Percentiles rank a stretch among this genome's conserved stretches.
These are phyloP conservation scores for Hortaea sp. DNA, from an alignment of 2,329 filamentous ascomycete species.

Conservation along the genomic window DNA sequence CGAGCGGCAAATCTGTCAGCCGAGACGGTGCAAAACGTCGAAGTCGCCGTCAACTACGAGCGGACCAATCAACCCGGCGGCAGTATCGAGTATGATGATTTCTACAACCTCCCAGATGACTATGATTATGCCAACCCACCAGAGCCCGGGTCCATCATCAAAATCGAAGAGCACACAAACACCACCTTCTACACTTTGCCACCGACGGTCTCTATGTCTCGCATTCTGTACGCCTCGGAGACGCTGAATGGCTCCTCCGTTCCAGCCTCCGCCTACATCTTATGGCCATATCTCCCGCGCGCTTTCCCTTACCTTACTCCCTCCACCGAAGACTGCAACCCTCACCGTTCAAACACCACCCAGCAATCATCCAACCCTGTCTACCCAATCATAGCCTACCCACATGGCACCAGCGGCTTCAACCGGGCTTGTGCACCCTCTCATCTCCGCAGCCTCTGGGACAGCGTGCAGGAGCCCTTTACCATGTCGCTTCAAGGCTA, in stretches of 20 bases:
- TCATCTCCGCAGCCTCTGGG: constrained; percentile 18
- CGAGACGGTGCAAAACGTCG: constrained; percentile 10
- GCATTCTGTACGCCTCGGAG: constrained; percentile 39
- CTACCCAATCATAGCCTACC: constrained; percentile 12
- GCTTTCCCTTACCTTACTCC: constrained; percentile 2
- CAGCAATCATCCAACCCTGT: not conserved
- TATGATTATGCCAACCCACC: constrained; percentile 4
- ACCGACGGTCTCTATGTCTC: constrained; percentile 35
- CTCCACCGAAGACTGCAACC: too few species aligned
- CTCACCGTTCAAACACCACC: too few species aligned
- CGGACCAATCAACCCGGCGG: constrained; percentile 18
- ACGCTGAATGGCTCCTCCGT: constrained; percentile 36
- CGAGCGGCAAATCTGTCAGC: constrained; percentile 9
- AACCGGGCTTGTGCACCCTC: constrained; percentile 15
- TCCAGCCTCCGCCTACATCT: constrained; percentile 40
- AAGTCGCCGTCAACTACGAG: constrained; percentile 20
- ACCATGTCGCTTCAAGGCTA: constrained; percentile 19
- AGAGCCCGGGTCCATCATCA: constrained; percentile 30
- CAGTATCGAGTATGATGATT: constrained; percentile 25
- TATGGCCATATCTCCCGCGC: constrained; percentile 37
- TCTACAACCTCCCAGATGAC: constrained; percentile 27
- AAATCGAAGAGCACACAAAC: constrained; percentile 32
- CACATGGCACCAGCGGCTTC: constrained; percentile 16
- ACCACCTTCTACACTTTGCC: constrained; percentile 31
- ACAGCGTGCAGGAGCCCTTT: constrained; percentile 18